Conservation (phyloP, 129 eudicot species). For the Erigeron canadensis region DNA sequence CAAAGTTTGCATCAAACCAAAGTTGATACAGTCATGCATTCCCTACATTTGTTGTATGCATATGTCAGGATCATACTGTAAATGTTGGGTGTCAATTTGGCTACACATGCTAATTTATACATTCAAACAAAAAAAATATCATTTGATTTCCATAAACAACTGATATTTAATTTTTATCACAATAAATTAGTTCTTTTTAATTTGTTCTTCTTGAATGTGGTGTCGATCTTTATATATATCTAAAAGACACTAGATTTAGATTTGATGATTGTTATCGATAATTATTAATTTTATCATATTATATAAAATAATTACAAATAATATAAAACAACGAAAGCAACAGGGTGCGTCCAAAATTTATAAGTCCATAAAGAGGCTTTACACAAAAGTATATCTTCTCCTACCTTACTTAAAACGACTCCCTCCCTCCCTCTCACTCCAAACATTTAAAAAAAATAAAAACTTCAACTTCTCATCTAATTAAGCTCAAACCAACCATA, state of each 20-base stretch:
- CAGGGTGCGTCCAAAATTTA: conserved; percentile 20
- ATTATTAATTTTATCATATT: too few relatives aligned
- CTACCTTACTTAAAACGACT: conserved; percentile 7
- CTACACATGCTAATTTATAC: too few relatives aligned
- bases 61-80: conserved; percentile 29
- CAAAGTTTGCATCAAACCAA: conserved; percentile 13
- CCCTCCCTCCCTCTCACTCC: conserved; percentile 14
- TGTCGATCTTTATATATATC: not conserved
- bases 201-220: not conserved
- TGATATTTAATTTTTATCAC: too few relatives aligned
- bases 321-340: conserved; percentile 13
- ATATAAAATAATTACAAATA: too few relatives aligned
- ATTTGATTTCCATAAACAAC: too few relatives aligned
- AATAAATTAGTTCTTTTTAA: too few relatives aligned
- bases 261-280: conserved; percentile 3
- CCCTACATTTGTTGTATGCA: conserved; percentile 34
- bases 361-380: conserved; percentile 5
- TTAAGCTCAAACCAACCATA: too few relatives aligned
- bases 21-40: conserved; percentile 32
- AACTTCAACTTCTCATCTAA: not conserved
- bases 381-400: not conserved
- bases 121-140: too few relatives aligned
- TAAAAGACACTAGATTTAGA: not conserved
- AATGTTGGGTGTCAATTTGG: conserved; percentile 32
- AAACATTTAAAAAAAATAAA: conserved; percentile 19